These are phyloP conservation scores for Aspergillus sp. DNA, from an alignment of 2,329 filamentous ascomycete species.

Conservation along the genomic window DNA sequence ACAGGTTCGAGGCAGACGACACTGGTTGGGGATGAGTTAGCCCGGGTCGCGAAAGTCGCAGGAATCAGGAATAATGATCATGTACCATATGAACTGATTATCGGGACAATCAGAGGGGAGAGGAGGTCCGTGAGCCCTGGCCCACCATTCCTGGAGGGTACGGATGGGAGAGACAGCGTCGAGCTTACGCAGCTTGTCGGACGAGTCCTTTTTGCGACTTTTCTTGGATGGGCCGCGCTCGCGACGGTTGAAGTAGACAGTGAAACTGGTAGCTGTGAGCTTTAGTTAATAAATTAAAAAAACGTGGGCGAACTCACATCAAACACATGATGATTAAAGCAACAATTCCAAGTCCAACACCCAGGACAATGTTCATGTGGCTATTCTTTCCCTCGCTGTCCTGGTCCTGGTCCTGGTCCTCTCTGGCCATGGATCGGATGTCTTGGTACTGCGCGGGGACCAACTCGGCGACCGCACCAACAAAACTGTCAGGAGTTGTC, in stretches of 20 bases:
- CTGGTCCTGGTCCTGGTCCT: conserved; percentile 13
- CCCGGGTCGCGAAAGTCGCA: not conserved
- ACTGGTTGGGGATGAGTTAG: conserved; percentile 20
- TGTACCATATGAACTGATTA: conserved; percentile 39
- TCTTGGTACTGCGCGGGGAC: not conserved
- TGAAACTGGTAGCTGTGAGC: conserved; percentile 16
- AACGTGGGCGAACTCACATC: conserved; percentile 22
- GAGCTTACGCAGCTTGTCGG: conserved; percentile 34
- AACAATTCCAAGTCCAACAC: conserved; percentile 32
- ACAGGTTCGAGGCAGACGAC: conserved; percentile 41
- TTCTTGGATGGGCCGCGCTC: conserved; percentile 22
- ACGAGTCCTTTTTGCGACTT: conserved; percentile 21
- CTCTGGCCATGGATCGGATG: conserved; percentile 16
- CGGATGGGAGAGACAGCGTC: conserved; percentile 37
- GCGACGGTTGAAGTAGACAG: conserved; percentile 35
- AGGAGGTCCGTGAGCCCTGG: conserved; percentile 31
- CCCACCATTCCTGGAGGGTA: conserved; percentile 40
- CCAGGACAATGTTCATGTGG: conserved; percentile 34
- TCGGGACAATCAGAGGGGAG: conserved; percentile 33
- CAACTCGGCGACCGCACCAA: not conserved
- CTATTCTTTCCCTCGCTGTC: conserved; percentile 16
- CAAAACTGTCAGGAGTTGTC: not conserved
- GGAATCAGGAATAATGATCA: not conserved
- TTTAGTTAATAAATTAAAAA: not conserved
- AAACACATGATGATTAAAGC: conserved; percentile 32